Percentiles rank a stretch among this genome's conserved stretches.
Evolutionary conservation across 805 yeast species (phyloP).

Genomic region (Schwanniomyces occidentalis): DNA sequence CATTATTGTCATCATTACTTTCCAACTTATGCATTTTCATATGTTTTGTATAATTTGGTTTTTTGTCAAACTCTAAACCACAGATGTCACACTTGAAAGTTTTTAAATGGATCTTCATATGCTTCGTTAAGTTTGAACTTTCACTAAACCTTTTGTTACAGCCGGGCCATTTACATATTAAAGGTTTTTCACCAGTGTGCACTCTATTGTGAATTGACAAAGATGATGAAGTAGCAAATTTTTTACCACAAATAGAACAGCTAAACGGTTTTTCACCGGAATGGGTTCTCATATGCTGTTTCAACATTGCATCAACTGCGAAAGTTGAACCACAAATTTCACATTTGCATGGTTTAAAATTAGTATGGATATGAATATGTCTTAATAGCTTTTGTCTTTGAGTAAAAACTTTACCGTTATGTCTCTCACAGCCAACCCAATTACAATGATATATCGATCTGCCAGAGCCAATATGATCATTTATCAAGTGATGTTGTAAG

Average conservation of each 20-base stretch:
- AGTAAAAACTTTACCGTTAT: slow-evolving; percentile 55
- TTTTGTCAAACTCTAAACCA: slow-evolving; percentile 48
- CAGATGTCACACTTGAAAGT: slow-evolving; percentile 52
- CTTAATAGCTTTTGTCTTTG: slow-evolving; percentile 86
- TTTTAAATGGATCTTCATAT: slow-evolving; percentile 73
- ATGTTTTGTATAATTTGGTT: slow-evolving; percentile 14
- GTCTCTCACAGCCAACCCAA: slow-evolving; percentile 79
- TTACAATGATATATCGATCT: slow-evolving; percentile 65
- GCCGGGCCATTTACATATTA: slow-evolving; percentile 73
- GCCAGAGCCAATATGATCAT: slow-evolving; percentile 73
- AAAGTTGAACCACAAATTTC: slow-evolving; percentile 65
- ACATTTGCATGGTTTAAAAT: slow-evolving; percentile 79
- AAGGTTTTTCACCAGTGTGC: slow-evolving; percentile 90
- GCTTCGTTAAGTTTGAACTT: slow-evolving; percentile 85
- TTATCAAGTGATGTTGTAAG: slow-evolving; percentile 69
- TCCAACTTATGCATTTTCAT: slow-evolving; percentile 9
- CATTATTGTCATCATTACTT: slow-evolving; percentile 1
- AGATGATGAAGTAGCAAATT: slow-evolving; percentile 80
- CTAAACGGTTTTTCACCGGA: slow-evolving; percentile 86
- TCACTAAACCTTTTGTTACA: slow-evolving; percentile 88
- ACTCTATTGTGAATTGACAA: slow-evolving; percentile 79
- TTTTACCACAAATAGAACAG: slow-evolving; percentile 73
- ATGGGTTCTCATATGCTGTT: slow-evolving; percentile 81
- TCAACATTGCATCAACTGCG: slow-evolving; percentile 74
- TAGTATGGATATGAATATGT: slow-evolving; percentile 87